phyloP scores from a whole-genome alignment of 805 yeast species.

The Sugiyamaella chiloensis region DNA sequence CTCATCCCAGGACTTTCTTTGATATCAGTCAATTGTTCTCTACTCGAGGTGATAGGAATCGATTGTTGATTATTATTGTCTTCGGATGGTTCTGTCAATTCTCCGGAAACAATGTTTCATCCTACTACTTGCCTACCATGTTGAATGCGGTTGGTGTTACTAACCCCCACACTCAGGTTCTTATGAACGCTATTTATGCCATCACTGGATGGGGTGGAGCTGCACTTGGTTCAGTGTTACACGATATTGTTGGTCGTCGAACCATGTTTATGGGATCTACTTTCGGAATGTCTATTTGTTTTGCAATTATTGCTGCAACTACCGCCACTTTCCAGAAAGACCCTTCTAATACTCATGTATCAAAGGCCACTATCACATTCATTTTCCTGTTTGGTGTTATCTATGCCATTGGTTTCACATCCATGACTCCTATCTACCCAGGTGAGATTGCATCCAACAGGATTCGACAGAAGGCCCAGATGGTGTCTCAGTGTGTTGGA shows the following conservation, averaged over 20 bases:
- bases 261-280: slow-evolving; percentile 27
- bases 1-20: slow-evolving; percentile 12
- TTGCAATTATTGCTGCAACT: slow-evolving; percentile 28
- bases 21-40: slow-evolving; percentile 13
- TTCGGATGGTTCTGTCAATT: slow-evolving; percentile 14
- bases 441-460: slow-evolving; percentile 27
- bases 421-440: slow-evolving; percentile 37
- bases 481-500: slow-evolving; percentile 27
- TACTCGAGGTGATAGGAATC: slow-evolving; percentile 14
- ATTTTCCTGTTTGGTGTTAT: slow-evolving; percentile 18
- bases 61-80: slow-evolving; percentile 14
- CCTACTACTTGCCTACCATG: slow-evolving; percentile 17
- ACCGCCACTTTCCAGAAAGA: slow-evolving; percentile 25
- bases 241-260: slow-evolving; percentile 31
- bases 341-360: slow-evolving; percentile 22
- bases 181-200: slow-evolving; percentile 11
- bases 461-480: slow-evolving; percentile 29
- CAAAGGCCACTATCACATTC: slow-evolving; percentile 19
- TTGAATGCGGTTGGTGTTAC: slow-evolving; percentile 10
- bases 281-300: slow-evolving; percentile 24
- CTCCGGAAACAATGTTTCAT: slow-evolving; percentile 12
- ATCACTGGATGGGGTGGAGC: slow-evolving; percentile 14
- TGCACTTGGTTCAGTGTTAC: slow-evolving; percentile 23
- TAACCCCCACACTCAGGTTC: slow-evolving; percentile 2
- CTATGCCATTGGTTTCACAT: slow-evolving; percentile 31